Base-by-base conservation (phyloP, 345 rosid genomes). In the Populus simonii region DNA sequence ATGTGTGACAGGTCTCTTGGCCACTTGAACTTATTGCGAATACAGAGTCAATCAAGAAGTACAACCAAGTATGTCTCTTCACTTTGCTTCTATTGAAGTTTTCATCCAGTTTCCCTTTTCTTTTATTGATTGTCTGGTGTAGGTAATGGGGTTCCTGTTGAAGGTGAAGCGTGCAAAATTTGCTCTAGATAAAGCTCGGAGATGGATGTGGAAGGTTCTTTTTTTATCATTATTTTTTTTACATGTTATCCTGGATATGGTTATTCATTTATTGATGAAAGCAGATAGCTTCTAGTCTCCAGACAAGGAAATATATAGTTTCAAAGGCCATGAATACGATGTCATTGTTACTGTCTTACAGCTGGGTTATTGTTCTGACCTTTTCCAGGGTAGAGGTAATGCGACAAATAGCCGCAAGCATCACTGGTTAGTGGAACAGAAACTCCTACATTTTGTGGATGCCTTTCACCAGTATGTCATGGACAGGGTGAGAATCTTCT, bases 181-280 rank as follows among this genome's bases (percentile, higher is more conserved):
- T 86, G 98, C 86, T 61, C 98, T 96, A 63, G 99, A 91, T 86
- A 92, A 96, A 87, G 96, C 97, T 78, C 91, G 98, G 78, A 89
- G 90, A 82, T 96, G 97, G 99, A 93, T 96, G 97, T 93, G 99
- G 98, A 96, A 96, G 99, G 99, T 96, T 77, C 61, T 76, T 77
- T 73, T 49, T 55, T 35, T 47, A 47, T 15, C 53, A 15, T 47
- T 47, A 47, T 15, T 47, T 66, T 43, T 74, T 53, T 11, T 47
- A 23, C 11, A 55, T 65, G 39, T 18, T 71, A 38, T 65, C 45
- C 25, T 51, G 3, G 4, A 53, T 61, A 35, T 43, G 55, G 47
- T 35, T 57, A 35, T 68, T 27, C 41, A 41, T 51, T 65, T 20
- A 69, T 27, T 13, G 2, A 8, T 57, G 61, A 63, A 49, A 47